Evolutionary conservation across 768 basidiomycete genomes (phyloP), one percentile per base, ranked within the genome.

Genomic region (Auricularia sp.): DNA sequence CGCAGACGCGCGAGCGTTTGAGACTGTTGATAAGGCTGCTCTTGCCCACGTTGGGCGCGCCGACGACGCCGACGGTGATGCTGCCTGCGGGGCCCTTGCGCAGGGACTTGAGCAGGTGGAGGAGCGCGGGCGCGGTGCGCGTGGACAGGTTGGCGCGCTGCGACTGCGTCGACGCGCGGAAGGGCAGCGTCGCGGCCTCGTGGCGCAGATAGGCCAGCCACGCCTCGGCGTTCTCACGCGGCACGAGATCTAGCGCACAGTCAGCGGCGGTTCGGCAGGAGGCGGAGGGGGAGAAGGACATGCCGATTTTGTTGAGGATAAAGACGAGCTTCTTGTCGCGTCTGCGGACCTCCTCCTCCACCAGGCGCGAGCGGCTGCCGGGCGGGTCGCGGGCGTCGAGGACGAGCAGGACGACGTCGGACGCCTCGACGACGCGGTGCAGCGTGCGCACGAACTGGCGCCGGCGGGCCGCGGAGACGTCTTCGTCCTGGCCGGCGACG

Each of bases 21-120:
- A 99, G 77, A 54, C 92, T 89, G 74, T 98, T 98, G 74, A 99
- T 94, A 65, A 98, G 72, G 71, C 87, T 90, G 65, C 92, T 95
- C 78, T 98, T 98, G 14, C 96, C 96, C 58, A 98, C 96, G 74
- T 98, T 98, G 1, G 96, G 96, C 75, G 94, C 96, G 1, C 96
- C 96, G 3, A 98, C 91, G 18, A 98, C 91, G 16, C 94, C 94
- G 62, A 96, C 83, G 0, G 92, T 94, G 62, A 92, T 79, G 37
- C 86, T 84, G 0, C 85, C 78, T 1, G 75, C 69, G 37, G 79
- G 85, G 1, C 87, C 88, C 16, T 34, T 63, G 67, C 87, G 89
- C 73, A 89, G 91, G 0, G 88, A 88, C 71, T 96, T 97, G 51
- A 96, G 79, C 2, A 97, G 80, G 63, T 88, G 88, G 47, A 94